Base-by-base conservation (phyloP, 169 alveolate species). In the Eimeria acervulina region DNA sequence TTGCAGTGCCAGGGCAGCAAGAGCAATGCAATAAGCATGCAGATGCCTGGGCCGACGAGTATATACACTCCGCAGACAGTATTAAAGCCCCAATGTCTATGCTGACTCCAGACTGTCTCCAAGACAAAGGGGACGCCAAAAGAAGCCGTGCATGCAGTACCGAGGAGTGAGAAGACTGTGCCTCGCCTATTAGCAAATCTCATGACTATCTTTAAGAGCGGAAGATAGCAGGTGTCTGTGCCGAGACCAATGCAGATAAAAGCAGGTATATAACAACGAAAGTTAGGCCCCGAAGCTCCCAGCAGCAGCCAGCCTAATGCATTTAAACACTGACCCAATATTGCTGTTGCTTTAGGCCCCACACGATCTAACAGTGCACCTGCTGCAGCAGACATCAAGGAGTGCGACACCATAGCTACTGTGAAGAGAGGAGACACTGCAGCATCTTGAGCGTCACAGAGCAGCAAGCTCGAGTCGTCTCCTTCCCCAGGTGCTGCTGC, bases 311-410 rank as follows among this genome's bases (percentile, higher is more conserved):
- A 95, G 23, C 90, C 94, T 4, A 74, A 12, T 31, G 31, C 55
- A 26, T 85, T 84, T 31, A 95, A 51, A n/a, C 36, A 13, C 44
- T 95, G 96, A 3, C 96, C 96, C 26, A 95, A 10, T 72, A 84
- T 61, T 28, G 96, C 95, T 23, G 96, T 68, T 23, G 21, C 26
- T 76, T 95, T 95, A 13, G 96, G 96, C 26, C 96, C 88, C 74
- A 95, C 70, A 12, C 40, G 83, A 66, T 95, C 96, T 42, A 95
- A 51, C 23, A 95, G 61, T 28, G 96, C 74, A 10, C 96, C 96
- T 2, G 96, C 95, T 33, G 85, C 96, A 10, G 63, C 90, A 61
- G 83, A 38, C 94, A 88, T 95, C 40, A 85, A 36, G 40, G 85
- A 83, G 47, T 95, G 96, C 59, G 95, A 38, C 31, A 70, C 95